These are phyloP conservation scores for Turnera subulata DNA, from an alignment of 345 rosid genomes.

Conservation along the genomic window DNA sequence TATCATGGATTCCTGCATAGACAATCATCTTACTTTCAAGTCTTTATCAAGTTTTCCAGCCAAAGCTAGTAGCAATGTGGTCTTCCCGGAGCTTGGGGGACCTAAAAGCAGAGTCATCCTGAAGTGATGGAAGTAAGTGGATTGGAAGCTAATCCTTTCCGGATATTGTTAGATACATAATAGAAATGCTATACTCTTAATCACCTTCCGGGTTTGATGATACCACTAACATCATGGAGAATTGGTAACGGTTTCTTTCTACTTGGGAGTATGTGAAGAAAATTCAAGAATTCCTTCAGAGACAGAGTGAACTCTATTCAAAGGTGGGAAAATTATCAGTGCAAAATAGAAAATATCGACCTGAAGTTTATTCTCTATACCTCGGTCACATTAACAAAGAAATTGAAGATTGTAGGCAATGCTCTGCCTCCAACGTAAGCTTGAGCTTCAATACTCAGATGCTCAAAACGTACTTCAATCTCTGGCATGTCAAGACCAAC, in stretches of 20 bases:
- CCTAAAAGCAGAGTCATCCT: constrained; percentile 62
- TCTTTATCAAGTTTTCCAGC: constrained; percentile 58
- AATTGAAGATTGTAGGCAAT: constrained; percentile 55
- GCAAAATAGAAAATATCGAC: not conserved
- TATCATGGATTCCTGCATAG: too few relatives aligned
- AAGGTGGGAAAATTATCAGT: not conserved
- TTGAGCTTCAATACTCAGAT: constrained; percentile 57
- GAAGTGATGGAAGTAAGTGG: constrained; percentile 9
- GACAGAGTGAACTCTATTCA: too few relatives aligned
- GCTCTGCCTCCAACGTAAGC: constrained; percentile 62
- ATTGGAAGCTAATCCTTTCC: not conserved
- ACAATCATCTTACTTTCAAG: constrained; percentile 33
- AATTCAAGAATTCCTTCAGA: constrained; percentile 40
- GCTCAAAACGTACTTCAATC: constrained; percentile 87
- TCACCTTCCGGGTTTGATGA: constrained; percentile 51
- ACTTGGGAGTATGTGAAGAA: constrained; percentile 45
- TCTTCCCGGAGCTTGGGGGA: constrained; percentile 60
- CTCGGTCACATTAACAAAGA: constrained; percentile 42
- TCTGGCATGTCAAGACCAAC: constrained; percentile 84
- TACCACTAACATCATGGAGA: constrained; percentile 47
- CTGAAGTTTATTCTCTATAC: constrained; percentile 12
- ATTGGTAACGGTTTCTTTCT: constrained; percentile 42
- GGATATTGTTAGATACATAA: not conserved
- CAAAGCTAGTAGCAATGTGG: constrained; percentile 47
- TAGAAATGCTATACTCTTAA: not conserved